Evolutionary conservation across 1,139 yeast species (phyloP).

Genomic region (Debaryomyces robertsiae): DNA sequence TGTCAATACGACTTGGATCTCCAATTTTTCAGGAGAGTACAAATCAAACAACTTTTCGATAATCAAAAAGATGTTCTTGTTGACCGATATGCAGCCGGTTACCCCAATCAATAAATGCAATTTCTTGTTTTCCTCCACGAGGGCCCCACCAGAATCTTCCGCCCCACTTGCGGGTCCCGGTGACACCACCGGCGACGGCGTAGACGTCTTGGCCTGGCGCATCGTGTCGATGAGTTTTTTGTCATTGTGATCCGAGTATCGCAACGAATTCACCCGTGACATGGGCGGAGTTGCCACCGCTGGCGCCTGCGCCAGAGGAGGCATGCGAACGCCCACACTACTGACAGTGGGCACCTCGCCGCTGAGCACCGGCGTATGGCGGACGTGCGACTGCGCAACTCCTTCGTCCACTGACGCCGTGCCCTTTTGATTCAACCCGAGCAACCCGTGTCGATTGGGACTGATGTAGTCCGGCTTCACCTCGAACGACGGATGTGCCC

Average conservation of each 20-base stretch:
- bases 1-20: conserved; percentile 32
- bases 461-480: conserved; percentile 24
- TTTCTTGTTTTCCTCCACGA: conserved; percentile 17
- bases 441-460: conserved; percentile 28
- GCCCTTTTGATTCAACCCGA: conserved; percentile 11
- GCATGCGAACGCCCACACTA: not conserved
- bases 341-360: conserved; percentile 10
- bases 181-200: conserved; percentile 8
- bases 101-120: conserved; percentile 31
- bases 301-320: conserved; percentile 1
- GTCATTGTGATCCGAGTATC: conserved; percentile 18
- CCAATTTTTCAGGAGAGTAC: conserved; percentile 26
- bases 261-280: conserved; percentile 19
- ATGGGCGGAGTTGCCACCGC: conserved; percentile 12
- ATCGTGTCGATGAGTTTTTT: conserved; percentile 18
- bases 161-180: conserved; percentile 1
- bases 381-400: conserved; percentile 12
- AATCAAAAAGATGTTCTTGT: conserved; percentile 26
- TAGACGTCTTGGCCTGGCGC: conserved; percentile 14
- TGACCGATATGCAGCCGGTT: conserved; percentile 31
- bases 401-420: conserved; percentile 13
- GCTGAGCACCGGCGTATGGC: conserved; percentile 12
- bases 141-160: not conserved
- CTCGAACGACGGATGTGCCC: conserved; percentile 24
- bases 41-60: conserved; percentile 32